A percentile compares a stretch with the other conserved stretches of the same genome.
These are phyloP conservation scores for Plenodomus biglobosus DNA, from an alignment of 2,329 filamentous ascomycete genomes.

Conservation along the genomic window DNA sequence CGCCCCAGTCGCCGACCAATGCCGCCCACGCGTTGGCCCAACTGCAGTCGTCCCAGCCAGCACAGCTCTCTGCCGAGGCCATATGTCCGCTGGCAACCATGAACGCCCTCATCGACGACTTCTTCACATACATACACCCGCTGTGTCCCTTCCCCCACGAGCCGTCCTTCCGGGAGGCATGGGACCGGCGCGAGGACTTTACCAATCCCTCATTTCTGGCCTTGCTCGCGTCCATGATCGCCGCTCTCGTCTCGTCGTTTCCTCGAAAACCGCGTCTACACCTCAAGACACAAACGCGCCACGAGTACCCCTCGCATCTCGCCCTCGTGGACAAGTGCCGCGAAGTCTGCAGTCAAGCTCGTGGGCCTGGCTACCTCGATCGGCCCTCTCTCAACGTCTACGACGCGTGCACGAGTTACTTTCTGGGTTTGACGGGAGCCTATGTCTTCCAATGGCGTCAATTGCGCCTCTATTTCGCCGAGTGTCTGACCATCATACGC, in stretches of 20 bases:
- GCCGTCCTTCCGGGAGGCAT: constrained; percentile 71
- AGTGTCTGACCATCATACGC: constrained; percentile 68
- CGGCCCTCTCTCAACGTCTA: constrained; percentile 58
- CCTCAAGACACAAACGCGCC: constrained; percentile 66
- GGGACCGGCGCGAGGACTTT: constrained; percentile 66
- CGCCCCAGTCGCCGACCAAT: constrained; percentile 55
- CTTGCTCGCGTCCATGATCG: constrained; percentile 73
- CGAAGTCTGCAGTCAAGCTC: constrained; percentile 66
- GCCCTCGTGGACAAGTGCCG: constrained; percentile 71
- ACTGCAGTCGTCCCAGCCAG: constrained; percentile 50
- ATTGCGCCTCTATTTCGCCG: constrained; percentile 71
- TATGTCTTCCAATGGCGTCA: constrained; percentile 69
- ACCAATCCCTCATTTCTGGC: constrained; percentile 68
- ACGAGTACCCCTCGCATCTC: constrained; percentile 68
- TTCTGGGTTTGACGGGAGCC: constrained; percentile 65
- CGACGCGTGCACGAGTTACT: constrained; percentile 74
- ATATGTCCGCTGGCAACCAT: constrained; percentile 71
- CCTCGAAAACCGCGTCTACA: constrained; percentile 70
- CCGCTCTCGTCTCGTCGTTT: constrained; percentile 72
- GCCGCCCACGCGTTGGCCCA: constrained; percentile 56
- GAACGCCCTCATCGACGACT: constrained; percentile 73
- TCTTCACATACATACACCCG: constrained; percentile 80
- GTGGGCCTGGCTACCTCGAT: constrained; percentile 62
- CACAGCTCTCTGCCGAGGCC: constrained; percentile 61
- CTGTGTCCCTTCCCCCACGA: constrained; percentile 78